Percentiles rank a stretch among this genome's conserved stretches.
These are phyloP conservation scores for Pugionium dolabratum DNA, from an alignment of 345 rosid genomes.

Conservation along the genomic window DNA sequence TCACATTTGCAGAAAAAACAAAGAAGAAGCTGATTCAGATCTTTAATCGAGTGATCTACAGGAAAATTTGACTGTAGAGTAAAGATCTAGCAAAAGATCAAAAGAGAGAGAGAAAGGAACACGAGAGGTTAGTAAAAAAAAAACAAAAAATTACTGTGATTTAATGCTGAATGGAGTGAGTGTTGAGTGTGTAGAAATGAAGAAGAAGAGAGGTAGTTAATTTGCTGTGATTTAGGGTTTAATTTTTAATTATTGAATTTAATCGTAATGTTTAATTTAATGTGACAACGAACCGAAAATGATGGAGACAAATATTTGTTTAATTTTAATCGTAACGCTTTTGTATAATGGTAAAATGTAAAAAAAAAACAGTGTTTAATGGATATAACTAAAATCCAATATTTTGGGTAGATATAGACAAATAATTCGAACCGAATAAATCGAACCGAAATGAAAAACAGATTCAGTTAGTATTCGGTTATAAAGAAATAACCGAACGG, in stretches of 20 bases:
- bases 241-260: neutral
- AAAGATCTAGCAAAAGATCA: slow-evolving; percentile 29
- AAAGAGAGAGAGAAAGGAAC: neutral
- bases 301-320: too few species aligned
- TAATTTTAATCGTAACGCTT: too few species aligned
- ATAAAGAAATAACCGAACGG: too few species aligned
- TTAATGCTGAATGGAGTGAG: slow-evolving; percentile 20
- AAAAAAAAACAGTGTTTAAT: too few species aligned
- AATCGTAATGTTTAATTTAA: too few species aligned
- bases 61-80: slow-evolving; percentile 17
- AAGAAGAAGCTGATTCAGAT: slow-evolving; percentile 20
- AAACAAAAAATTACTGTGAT: slow-evolving; percentile 7
- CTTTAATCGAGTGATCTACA: slow-evolving; percentile 20
- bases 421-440: too few species aligned
- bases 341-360: too few species aligned
- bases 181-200: slow-evolving; percentile 14
- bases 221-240: slow-evolving; percentile 2
- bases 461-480: too few species aligned
- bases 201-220: slow-evolving; percentile 35
- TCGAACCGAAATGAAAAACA: too few species aligned
- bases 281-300: too few species aligned
- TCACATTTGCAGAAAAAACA: slow-evolving; percentile 29
- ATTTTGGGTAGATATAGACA: neutral
- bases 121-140: slow-evolving; percentile 22
- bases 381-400: slow-evolving; percentile 10